Base-by-base conservation (phyloP, 2,329 filamentous ascomycete genomes). In the Remersonia thermophila region DNA sequence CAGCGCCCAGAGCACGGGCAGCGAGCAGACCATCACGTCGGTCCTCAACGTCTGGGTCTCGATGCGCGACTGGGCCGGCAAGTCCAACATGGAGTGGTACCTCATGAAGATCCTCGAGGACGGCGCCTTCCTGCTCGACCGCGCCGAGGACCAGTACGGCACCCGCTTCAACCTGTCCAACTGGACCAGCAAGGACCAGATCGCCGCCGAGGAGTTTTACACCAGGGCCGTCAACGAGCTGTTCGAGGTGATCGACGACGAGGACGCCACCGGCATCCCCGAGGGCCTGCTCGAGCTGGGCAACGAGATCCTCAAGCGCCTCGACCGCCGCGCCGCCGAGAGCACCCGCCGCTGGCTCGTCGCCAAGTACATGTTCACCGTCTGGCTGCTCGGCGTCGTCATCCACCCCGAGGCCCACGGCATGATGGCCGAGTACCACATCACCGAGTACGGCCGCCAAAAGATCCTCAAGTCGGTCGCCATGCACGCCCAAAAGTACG, bases 81-180 rank as follows among this genome's bases (percentile, higher is more conserved):
- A 81, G 51, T 75, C 80, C 47, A 91, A 86, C 45, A 77, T 98
- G 67, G 87, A 95, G 60, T 82, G 85, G 60, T 96, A 89, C 56
- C 72, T 98, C 10, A 91, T 94, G 83, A 83, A 91, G 55, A 84
- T 93, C 41, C 72, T 98, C 23, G 84, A 94, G 59, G 83, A 93
- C 50, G 91, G 91, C 47, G 81, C 86, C 27, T 95, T 95, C 54
- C 67, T 96, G 39, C 67, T 95, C 48, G 86, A 94, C 52, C 79
- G 82, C 52, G 78, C 83, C 51, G 83, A 87, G 56, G 81, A 86
- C 52, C 80, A 84, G 49, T 71, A 81, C 43, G 73, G 77, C 26
- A 77, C 78, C 41, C 68, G 80, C 45, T 71, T 80, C 58, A 77
- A 85, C 58, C 65, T 83, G 28, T 77, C 80, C 37, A 69, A 77